Evolutionary conservation across 2,329 filamentous ascomycete genomes (phyloP), one percentile per base, ranked within the genome.

Genomic region (Erysiphe pulchra): DNA sequence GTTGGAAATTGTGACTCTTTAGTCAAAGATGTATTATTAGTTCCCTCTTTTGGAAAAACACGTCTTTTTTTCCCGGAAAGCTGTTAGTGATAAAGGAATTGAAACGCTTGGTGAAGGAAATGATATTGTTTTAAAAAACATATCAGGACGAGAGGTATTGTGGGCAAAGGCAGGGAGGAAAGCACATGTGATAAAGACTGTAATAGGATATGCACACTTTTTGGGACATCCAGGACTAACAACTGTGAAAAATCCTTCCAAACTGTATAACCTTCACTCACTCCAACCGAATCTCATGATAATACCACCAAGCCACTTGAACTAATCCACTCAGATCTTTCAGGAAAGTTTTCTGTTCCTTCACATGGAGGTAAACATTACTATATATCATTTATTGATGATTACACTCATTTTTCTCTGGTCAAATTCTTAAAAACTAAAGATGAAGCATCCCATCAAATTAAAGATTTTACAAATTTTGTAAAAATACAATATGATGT

Each of bases 211-310:
- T 33, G 42, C 42, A 16, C 17, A 28, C 20, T 43, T 43, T 17
- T 43, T 44, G 28, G 42, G 42, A 34, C 32, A 44, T 37, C 42
- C 42, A n/a, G 32, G 42, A 12, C 17, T 44, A 24, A 36, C 42
- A n/a, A 44, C 17, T 16, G 18, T 44, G 4, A 44, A 36, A 44
- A 37, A 33, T 12, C 17, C 17, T 24, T 37, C 42, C 24, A 44
- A 44, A 28, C 42, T 44, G 13, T 44, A 28, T 16, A 5, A 10
- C 4, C 12, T 20, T 18, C 13, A 32, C 24, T 9, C 10, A 10
- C 24, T 24, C 17, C 31, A 37, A 36, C 42, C n/a, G 1, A 12
- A 28, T 28, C 4, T 7, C 9, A 14, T 42, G 18, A 42, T 4
- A 30, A 42, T 31, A 24, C 20, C 1, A 30, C 39, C 9, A 36